Conservation (phyloP, 2,329 filamentous ascomycete species). For the Saccharata proteae region DNA sequence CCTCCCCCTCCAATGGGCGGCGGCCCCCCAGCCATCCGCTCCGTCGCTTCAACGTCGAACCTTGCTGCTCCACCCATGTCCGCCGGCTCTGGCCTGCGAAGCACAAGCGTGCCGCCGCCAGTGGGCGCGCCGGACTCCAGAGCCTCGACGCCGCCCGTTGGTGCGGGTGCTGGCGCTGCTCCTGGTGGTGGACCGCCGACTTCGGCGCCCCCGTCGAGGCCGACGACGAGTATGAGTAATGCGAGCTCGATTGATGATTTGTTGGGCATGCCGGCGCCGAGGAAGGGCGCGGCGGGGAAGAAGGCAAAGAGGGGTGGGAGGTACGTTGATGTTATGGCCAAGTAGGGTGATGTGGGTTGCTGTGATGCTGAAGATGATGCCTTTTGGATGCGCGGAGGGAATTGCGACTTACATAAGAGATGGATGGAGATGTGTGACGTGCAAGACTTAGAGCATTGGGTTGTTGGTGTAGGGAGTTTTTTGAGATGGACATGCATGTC, state of each 20-base stretch:
- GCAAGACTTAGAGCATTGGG: no score
- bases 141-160: constrained; percentile 1
- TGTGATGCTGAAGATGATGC: no score
- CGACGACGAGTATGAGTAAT: constrained; percentile 72
- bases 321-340: constrained; percentile 92
- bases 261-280: constrained; percentile 59
- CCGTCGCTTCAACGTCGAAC: no score
- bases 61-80: no score
- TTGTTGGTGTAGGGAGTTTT: no score
- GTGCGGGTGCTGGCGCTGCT: constrained; percentile 2
- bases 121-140: background rate
- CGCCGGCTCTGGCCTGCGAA: constrained; percentile 6
- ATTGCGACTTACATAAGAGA: no score
- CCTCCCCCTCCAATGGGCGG: constrained; percentile 10
- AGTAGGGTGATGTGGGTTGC: constrained; percentile 4
- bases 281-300: constrained; percentile 49
- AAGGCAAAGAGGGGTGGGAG: constrained; percentile 77
- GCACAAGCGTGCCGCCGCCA: constrained; percentile 23
- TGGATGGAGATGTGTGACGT: no score
- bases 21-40: background rate
- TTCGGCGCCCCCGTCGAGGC: constrained; percentile 29
- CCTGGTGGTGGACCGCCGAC: constrained; percentile 11
- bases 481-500: no score
- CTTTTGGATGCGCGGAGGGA: no score
- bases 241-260: constrained; percentile 94